Evolutionary conservation across 1,139 yeast genomes (phyloP).

Genomic region (Zhuliangozyma parablackwelliae): DNA sequence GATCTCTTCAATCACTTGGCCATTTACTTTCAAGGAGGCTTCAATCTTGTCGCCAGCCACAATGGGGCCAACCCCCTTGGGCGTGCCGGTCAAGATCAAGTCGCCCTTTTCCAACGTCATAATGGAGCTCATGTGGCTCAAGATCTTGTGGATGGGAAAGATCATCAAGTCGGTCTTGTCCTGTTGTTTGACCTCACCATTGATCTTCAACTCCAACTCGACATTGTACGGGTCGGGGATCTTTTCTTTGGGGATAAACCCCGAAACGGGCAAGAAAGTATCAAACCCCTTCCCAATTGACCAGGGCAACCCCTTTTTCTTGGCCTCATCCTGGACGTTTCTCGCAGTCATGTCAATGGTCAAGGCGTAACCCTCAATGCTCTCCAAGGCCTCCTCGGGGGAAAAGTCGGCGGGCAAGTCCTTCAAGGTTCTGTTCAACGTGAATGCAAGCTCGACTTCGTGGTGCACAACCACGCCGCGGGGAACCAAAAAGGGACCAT

Average conservation of each 20-base stretch:
- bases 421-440: constrained; percentile 60
- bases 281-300: constrained; percentile 94
- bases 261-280: constrained; percentile 82
- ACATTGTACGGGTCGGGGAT: constrained; percentile 76
- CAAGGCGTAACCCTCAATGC: constrained; percentile 80
- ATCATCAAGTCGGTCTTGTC: constrained; percentile 85
- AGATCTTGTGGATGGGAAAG: constrained; percentile 76
- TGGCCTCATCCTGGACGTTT: constrained; percentile 93
- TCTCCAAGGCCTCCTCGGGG: constrained; percentile 65
- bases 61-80: constrained; percentile 92
- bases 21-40: constrained; percentile 58
- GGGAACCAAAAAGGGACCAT: constrained; percentile 81
- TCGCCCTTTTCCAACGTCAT: constrained; percentile 93
- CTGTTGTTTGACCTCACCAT: constrained; percentile 66
- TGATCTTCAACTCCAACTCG: constrained; percentile 61
- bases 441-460: constrained; percentile 86
- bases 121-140: constrained; percentile 75
- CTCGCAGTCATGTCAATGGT: constrained; percentile 94
- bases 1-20: constrained; percentile 49
- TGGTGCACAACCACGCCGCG: constrained; percentile 80
- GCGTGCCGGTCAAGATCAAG: constrained; percentile 90
- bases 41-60: constrained; percentile 71
- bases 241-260: constrained; percentile 58
- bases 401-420: constrained; percentile 59
- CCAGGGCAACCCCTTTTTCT: constrained; percentile 95